Conservation (phyloP, 768 basidiomycete species). For the Boletus vinaceobasis region DNA sequence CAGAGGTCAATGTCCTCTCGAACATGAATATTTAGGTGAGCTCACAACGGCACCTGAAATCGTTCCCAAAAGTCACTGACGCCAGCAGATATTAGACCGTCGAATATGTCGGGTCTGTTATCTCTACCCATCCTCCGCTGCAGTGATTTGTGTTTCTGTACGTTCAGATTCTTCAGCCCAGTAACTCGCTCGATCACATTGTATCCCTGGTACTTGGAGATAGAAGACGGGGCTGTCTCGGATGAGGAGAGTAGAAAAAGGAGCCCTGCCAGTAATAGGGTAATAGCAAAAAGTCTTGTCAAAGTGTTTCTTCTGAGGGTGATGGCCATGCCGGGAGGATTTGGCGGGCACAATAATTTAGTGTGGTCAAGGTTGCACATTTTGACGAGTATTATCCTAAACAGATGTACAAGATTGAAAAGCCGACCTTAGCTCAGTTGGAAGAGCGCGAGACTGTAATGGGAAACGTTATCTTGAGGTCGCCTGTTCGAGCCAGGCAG, state of each 20-base stretch:
- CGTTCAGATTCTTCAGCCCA: constrained; percentile 71
- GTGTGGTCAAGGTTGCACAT: neutral
- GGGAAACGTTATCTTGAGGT: constrained; percentile 44
- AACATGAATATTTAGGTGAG: constrained; percentile 5
- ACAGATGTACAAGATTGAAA: neutral
- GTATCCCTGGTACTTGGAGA: constrained; percentile 50
- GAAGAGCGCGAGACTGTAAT: constrained; percentile 50
- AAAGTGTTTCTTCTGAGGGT: constrained; percentile 29
- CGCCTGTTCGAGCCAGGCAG: constrained; percentile 64
- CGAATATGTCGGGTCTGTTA: constrained; percentile 76
- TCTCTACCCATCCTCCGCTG: constrained; percentile 89
- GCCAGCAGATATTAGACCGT: constrained; percentile 71
- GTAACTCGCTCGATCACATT: constrained; percentile 65
- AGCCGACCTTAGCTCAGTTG: constrained; percentile 41
- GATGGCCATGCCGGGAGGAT: constrained; percentile 26
- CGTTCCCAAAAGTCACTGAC: constrained; percentile 87
- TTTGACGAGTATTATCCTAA: too few relatives aligned
- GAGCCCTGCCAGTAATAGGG: constrained; percentile 19
- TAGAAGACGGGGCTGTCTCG: constrained; percentile 11
- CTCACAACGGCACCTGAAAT: constrained; percentile 89
- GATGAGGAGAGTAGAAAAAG: constrained; percentile 23
- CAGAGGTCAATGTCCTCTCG: neutral
- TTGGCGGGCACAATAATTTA: too few relatives aligned
- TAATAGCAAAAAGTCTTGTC: constrained; percentile 16
- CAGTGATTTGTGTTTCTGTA: constrained; percentile 82